phyloP scores from a whole-genome alignment of 1,284 basidiomycete genomes.

The Cerioporus squamosus region DNA sequence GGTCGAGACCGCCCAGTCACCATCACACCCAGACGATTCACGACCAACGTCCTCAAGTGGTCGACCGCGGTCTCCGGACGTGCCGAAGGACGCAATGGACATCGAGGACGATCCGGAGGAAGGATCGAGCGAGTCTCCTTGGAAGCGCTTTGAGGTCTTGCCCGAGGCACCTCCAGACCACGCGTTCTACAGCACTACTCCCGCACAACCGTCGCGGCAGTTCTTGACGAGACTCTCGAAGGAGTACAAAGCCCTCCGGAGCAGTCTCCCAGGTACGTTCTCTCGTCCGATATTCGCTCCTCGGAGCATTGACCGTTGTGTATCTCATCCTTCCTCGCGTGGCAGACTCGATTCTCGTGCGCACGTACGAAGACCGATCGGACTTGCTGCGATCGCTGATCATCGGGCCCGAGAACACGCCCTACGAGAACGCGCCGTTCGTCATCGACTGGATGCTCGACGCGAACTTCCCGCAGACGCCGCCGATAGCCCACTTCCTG shows the following conservation, averaged over 20 bases:
- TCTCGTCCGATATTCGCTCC: constrained; percentile 3
- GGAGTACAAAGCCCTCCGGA: constrained; percentile 83
- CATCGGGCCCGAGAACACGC: constrained; percentile 92
- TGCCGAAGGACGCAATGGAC: constrained; percentile 32
- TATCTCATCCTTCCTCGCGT: background rate
- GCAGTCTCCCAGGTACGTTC: constrained; percentile 77
- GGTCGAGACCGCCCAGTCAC: constrained; percentile 12
- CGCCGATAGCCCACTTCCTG: constrained; percentile 88
- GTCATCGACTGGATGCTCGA: constrained; percentile 94
- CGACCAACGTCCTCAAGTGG: constrained; percentile 22
- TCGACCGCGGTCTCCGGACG: constrained; percentile 31
- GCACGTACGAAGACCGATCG: constrained; percentile 79
- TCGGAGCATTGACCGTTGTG: constrained; percentile 4
- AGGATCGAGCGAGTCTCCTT: constrained; percentile 40
- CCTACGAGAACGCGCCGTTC: constrained; percentile 92
- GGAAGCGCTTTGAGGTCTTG: constrained; percentile 81
- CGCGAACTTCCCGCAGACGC: constrained; percentile 85
- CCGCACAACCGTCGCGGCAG: constrained; percentile 67
- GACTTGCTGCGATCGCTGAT: constrained; percentile 90
- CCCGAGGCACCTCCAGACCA: constrained; percentile 80
- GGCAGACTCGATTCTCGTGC: constrained; percentile 71
- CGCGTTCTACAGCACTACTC: constrained; percentile 68
- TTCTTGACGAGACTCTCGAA: constrained; percentile 80
- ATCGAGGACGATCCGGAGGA: constrained; percentile 21
- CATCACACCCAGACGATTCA: constrained; percentile 14